phyloP scores from a whole-genome alignment of 768 basidiomycete species.

The Hypholoma sublateritium region DNA sequence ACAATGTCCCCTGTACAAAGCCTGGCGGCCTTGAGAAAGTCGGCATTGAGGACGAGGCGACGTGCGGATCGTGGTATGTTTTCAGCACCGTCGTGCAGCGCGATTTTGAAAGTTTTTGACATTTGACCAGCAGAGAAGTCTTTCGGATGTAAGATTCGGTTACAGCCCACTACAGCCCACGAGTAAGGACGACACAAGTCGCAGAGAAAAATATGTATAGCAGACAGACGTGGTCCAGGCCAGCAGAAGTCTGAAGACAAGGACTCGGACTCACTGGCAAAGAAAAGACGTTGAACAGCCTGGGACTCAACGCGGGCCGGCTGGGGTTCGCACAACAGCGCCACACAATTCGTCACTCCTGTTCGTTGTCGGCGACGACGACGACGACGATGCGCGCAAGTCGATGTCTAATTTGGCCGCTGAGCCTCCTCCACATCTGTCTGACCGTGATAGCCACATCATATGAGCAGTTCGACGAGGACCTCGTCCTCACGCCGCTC shows the following conservation, averaged over 20 bases:
- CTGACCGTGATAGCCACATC: conserved; percentile 12
- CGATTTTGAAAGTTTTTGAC: conserved; percentile 41
- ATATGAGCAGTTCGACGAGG: conserved; percentile 51
- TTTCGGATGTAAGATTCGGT: too few species aligned
- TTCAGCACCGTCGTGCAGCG: conserved; percentile 32
- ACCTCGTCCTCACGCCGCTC: conserved; percentile 50
- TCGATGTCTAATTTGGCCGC: conserved; percentile 13
- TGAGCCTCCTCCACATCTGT: conserved; percentile 18
- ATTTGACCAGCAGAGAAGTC: conserved; percentile 6
- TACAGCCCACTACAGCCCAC: too few species aligned
- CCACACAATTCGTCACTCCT: conserved; percentile 3
- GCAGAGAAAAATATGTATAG: too few species aligned
- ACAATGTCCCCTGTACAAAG: conserved; percentile 71
- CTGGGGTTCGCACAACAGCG: neutral
- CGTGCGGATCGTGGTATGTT: conserved; percentile 51
- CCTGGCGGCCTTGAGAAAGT: conserved; percentile 58
- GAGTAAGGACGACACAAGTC: too few species aligned
- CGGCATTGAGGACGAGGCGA: conserved; percentile 64
- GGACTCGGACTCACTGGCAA: too few species aligned
- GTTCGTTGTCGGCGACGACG: conserved; percentile 1
- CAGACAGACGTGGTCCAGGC: too few species aligned
- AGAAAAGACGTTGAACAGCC: too few species aligned
- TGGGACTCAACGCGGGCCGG: neutral
- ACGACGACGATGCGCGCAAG: conserved; percentile 15
- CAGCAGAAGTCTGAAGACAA: too few species aligned